Base-by-base conservation (phyloP, 2,329 filamentous ascomycete species). In the Aspergillus sp. region DNA sequence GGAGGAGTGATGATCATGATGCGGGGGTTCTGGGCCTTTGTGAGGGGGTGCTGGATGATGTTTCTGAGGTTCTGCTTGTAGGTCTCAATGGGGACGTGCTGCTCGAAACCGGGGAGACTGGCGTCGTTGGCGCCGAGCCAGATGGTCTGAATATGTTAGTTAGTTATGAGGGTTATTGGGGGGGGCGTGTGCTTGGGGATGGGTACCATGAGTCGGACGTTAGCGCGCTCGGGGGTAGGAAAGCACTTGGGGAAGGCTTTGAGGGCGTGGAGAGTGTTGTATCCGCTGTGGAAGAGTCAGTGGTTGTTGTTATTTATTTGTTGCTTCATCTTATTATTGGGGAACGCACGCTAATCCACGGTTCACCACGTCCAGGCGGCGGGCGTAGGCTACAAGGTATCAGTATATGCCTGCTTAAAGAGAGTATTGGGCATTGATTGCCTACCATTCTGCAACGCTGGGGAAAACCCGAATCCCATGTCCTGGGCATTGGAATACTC, bases 111-210 rank as follows among this genome's bases (percentile, higher is more conserved):
- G 3, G 86, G 84, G 3, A 96, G 75, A 57, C 88, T 88, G 3
- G 94, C 89, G 76, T 98, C 95, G 73, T 99, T 98, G 67, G 95
- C 91, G 17, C 95, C 95, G 62, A 97, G 88, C 66, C 96, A 88
- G 60, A 96, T 78, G 41, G 90, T 81, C 90, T 92, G 60, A 30
- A 5, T 5, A 19, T 42, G n/a, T 30, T 36, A 38, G 48, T 64
- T 23, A 65, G 57, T 56, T 30, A 25, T 36, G 17, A 21, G n/a
- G 25, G 3, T 7, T 5, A 15, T 30, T 30, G n/a, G 30, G 13
- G 19, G 10, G 5, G 8, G n/a, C 48, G 19, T 53, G 10, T n/a
- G 27, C 21, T 10, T 21, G 11, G 13, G 15, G 15, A 21, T 48
- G 8, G 30, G 25, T 21, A 81, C 79, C 76, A 81, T 77, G 38